Evolutionary conservation across 192 early-diverging fungal genomes (phyloP), one percentile per base, ranked within the genome.

Genomic region (Entomortierella parvispora): DNA sequence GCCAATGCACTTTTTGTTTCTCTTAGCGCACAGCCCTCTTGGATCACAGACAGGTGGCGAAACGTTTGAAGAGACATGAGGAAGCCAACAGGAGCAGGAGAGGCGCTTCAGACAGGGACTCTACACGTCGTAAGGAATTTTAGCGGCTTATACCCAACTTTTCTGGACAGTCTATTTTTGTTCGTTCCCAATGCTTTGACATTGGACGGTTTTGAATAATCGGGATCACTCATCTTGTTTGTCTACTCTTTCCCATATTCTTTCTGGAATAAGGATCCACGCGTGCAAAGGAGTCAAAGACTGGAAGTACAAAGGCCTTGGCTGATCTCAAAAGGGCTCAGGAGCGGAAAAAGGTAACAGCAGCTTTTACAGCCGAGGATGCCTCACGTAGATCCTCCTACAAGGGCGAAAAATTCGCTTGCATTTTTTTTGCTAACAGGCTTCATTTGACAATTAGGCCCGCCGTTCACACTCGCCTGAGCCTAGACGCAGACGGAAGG

Each of bases 241-340:
- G 12, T 18, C 0, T 45, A 17, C n/a, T 11, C 2, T 17, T 45
- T 1, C 12, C 12, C 44, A 45, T 17, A 34, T 34, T 28, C 42
- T 62, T 26, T 43, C 29, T 4, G 43, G 14, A 45, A 8, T 61
- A 23, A 84, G 84, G 86, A 62, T 88, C 86, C 15, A 82, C 86
- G 15, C 83, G 85, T 55, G 69, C 82, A n/a, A 85, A 85, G 44
- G 85, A 81, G 10, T 59, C 78, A 2, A 80, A 69, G 22, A 85
- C 71, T 48, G 71, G 71, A 52, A 75, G 44, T 42, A 75, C 71
- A 42, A 75, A 75, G 33, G 71, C 71, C 2, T 42, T 42, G 74
- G 85, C 58, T 72, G 91, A 51, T 86, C 87, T 69, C 69, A 89
- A 78, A 76, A 84, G 58, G 69, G 69, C 68, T 32, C 74, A 79